phyloP scores from a whole-genome alignment of 2,329 filamentous ascomycete species.

The Monosporascus ibericus region DNA sequence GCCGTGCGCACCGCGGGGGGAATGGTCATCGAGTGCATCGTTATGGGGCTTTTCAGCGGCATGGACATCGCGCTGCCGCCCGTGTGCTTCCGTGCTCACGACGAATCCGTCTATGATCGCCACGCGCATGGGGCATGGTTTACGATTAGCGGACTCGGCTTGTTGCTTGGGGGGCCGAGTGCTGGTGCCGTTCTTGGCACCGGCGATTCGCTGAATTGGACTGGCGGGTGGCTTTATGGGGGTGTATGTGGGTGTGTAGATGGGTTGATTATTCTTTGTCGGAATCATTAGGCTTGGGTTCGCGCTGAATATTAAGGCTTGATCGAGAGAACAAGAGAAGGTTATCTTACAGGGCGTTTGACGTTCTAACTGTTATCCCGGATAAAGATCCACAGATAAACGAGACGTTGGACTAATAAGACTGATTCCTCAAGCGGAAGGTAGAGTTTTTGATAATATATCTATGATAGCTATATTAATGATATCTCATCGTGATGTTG shows the following conservation, averaged over 20 bases:
- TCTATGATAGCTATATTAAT: no score
- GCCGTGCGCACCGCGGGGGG: constrained; percentile 25
- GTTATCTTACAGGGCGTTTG: no score
- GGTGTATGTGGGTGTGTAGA: constrained; percentile 1
- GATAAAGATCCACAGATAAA: no score
- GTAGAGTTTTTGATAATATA: no score
- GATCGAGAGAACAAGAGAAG: no score
- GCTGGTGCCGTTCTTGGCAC: constrained; percentile 27
- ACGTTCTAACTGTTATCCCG: no score
- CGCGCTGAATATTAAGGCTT: no score
- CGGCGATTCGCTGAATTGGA: constrained; percentile 14
- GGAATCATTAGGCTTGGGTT: no score
- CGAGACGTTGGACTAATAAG: no score
- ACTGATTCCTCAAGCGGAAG: no score
- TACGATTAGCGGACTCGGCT: constrained; percentile 24
- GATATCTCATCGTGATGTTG: no score
- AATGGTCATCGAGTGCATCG: constrained; percentile 28
- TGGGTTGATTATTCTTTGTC: no score
- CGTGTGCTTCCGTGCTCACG: constrained; percentile 32
- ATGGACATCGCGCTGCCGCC: constrained; percentile 36
- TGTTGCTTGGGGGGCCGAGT: constrained; percentile 27
- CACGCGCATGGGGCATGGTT: constrained; percentile 34
- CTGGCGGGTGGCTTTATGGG: constrained; percentile 15
- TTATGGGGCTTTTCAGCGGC: constrained; percentile 37
- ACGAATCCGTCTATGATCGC: constrained; percentile 35